Evolutionary conservation across 208 protist species (phyloP).

Genomic region (Trichomonas vaginalis): DNA sequence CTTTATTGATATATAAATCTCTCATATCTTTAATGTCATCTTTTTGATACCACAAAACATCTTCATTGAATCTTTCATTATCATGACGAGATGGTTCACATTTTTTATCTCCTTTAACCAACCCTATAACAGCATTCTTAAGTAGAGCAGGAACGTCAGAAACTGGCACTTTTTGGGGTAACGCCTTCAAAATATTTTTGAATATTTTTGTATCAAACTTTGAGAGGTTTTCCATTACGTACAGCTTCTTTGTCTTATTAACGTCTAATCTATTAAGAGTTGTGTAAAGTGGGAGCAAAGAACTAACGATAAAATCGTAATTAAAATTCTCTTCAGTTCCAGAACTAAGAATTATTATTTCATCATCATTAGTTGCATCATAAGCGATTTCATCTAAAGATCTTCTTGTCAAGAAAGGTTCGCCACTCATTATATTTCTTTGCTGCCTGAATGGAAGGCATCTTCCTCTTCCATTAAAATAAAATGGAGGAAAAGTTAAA

Average conservation of each 20-base stretch:
- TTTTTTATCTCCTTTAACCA: neutral
- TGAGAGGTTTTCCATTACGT: neutral
- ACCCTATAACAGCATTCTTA: neutral
- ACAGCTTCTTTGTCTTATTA: neutral
- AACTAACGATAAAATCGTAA: neutral
- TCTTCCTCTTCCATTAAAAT: neutral
- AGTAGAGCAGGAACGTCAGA: neutral
- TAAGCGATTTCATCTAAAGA: neutral
- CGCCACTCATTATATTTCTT: neutral
- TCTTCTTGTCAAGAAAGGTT: neutral
- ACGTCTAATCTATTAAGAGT: neutral
- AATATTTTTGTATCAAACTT: neutral
- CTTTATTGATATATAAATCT: neutral
- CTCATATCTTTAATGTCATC: neutral
- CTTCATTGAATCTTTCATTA: neutral
- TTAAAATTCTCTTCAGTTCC: neutral
- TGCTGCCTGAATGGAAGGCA: neutral
- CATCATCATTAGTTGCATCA: neutral
- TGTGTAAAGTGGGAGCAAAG: neutral
- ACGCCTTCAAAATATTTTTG: neutral
- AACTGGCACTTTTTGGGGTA: neutral
- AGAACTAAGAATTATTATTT: neutral
- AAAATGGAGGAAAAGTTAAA: neutral
- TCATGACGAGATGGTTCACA: neutral
- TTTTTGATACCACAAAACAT: neutral